phyloP scores from a whole-genome alignment of 257 asterid genomes.

The Ocimum tenuiflorum region DNA sequence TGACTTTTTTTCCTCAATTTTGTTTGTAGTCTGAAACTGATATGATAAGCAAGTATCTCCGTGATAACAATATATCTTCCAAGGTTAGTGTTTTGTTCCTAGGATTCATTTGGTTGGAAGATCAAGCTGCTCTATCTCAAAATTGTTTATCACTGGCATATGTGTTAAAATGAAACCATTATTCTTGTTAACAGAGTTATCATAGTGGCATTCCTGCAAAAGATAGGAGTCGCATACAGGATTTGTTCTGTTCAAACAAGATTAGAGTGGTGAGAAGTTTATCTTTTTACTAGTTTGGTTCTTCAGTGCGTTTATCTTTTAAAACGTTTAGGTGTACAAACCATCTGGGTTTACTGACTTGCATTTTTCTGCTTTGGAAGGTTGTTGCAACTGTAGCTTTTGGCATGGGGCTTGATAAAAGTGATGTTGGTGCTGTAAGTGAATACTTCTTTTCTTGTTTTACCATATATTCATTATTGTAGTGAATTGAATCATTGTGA shows the following conservation, averaged over 20 bases:
- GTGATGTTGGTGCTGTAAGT: constrained; percentile 94
- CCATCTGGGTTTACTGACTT: constrained; percentile 13
- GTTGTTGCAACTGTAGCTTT: constrained; percentile 99
- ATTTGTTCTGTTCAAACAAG: constrained; percentile 77
- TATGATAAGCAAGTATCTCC: constrained; percentile 72
- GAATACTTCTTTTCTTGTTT: constrained; percentile 14
- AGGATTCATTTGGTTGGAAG: constrained; percentile 22
- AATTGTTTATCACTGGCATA: constrained; percentile 15
- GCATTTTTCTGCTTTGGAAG: constrained; percentile 39
- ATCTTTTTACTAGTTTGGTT: not conserved
- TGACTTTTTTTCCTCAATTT: constrained; percentile 19
- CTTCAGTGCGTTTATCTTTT: not conserved
- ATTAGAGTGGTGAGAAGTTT: constrained; percentile 69
- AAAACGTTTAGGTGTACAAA: not conserved
- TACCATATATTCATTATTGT: not conserved
- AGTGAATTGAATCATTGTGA: not conserved
- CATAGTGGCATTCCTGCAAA: constrained; percentile 87
- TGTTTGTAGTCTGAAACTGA: constrained; percentile 75
- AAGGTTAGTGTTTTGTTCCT: constrained; percentile 53
- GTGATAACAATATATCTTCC: constrained; percentile 68
- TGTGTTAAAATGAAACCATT: not conserved
- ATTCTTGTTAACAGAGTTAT: constrained; percentile 57
- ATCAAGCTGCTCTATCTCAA: constrained; percentile 16
- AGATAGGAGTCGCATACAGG: constrained; percentile 71
- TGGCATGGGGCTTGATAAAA: constrained; percentile 98